Conservation (phyloP, 306 rosid species). For the Cicer pinnatifidum region DNA sequence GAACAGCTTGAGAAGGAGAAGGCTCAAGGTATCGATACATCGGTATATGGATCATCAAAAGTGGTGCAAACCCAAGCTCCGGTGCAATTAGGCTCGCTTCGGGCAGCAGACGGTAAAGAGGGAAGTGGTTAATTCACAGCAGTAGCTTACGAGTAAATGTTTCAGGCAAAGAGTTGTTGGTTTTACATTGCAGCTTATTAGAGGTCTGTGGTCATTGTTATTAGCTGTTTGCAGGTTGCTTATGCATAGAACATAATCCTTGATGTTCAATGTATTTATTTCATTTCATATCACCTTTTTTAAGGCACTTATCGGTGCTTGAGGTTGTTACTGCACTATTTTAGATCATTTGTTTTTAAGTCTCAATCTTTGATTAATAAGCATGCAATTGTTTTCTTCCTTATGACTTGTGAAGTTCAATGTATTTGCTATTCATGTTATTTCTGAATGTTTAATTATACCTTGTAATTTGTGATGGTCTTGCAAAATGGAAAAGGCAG, state of each 20-base stretch:
- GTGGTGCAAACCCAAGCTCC: conserved; percentile 98
- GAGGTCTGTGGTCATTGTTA: conserved; percentile 21
- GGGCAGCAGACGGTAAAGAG: conserved; percentile 92
- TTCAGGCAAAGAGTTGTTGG: conserved; percentile 31
- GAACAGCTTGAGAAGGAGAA: conserved; percentile 97
- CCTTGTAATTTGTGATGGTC: too few relatives aligned
- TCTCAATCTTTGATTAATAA: conserved; percentile 18
- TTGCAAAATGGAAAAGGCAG: too few relatives aligned
- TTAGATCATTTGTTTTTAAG: conserved; percentile 15
- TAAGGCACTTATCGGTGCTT: conserved; percentile 28
- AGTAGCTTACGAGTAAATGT: conserved; percentile 18
- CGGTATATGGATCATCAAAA: conserved; percentile 84
- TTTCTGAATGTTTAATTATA: background rate
- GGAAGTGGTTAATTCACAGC: conserved; percentile 43
- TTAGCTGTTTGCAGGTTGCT: conserved; percentile 38
- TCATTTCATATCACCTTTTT: conserved; percentile 11
- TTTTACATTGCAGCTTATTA: conserved; percentile 24
- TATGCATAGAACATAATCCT: conserved; percentile 9
- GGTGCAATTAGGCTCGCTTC: conserved; percentile 91
- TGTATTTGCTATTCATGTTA: conserved; percentile 18
- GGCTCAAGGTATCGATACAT: conserved; percentile 63
- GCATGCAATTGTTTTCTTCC: background rate
- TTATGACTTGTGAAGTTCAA: background rate
- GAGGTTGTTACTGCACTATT: conserved; percentile 28
- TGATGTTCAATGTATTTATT: conserved; percentile 31